Evolutionary conservation across 441 rosid genomes (phyloP), one percentile per base, ranked within the genome.

Genomic region (Jatropha podagrica): DNA sequence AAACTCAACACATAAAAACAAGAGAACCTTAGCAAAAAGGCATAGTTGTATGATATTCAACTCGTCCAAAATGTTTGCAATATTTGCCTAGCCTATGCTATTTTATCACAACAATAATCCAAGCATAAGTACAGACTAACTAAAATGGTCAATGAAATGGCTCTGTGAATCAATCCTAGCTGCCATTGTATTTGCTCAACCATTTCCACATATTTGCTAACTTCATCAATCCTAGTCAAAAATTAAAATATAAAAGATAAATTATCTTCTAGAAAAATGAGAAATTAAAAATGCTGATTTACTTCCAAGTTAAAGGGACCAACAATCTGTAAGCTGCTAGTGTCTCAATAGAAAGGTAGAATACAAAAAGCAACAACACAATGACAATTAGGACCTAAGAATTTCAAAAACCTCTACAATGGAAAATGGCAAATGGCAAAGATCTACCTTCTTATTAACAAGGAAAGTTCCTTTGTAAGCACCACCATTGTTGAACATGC

Each of bases 401-500:
- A 55, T 55, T 55, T 55, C 18, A 7, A 15, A 55, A n/a, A 40
- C 60, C 63, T 60, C 8, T 48, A 40, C 2, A 27, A 38, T 9
- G 1, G 18, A 52, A 60, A 44, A 65, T 61, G 51, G n/a, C 58
- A 74, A 44, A 74, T 15, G 9, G 5, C 8, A 26, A 64, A 61
- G 71, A 42, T 18, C 62, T 72, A 91, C 97, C 88, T 86, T 86
- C 77, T 87, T 91, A 73, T 92, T 82, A 27, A 86, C 76, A 12
- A 95, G 90, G 41, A 92, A 65, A 69, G 94, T 92, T 74, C 97
- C 98, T 80, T 91, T 94, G 74, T 85, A 81, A 69, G 98, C 95
- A 67, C 17, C 48, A 77, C 97, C 97, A 9, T 87, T 74, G 78
- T 85, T 42, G 81, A 88, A 95, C 80, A 92, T 87, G 56, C 97